A percentile compares a stretch with the other conserved stretches of the same genome.
phyloP scores from a whole-genome alignment of 139 green algal genomes.

The Nannochloris sp. region DNA sequence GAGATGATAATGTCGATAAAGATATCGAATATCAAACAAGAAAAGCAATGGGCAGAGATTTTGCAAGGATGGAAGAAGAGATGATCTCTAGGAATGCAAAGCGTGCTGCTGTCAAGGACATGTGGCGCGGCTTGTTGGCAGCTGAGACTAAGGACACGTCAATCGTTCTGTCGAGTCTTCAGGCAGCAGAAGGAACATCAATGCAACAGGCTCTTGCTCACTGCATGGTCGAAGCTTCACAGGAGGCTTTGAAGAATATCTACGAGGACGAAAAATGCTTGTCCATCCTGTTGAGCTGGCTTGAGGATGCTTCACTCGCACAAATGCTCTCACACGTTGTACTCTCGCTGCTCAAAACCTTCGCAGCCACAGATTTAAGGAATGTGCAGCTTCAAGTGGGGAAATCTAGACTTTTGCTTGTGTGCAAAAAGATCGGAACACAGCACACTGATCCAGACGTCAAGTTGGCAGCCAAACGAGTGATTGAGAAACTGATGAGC shows the following conservation, averaged over 20 bases:
- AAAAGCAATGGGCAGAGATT: slow-evolving; percentile 11
- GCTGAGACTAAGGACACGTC: slow-evolving; percentile 13
- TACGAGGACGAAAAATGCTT: slow-evolving; percentile 4
- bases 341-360: slow-evolving; percentile 12
- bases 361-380: background rate
- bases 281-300: slow-evolving; percentile 12
- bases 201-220: background rate
- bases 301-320: slow-evolving; percentile 8
- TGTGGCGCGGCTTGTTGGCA: slow-evolving; percentile 18
- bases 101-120: slow-evolving; percentile 14
- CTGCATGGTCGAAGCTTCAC: background rate
- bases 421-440: background rate
- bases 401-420: background rate
- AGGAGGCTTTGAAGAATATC: background rate
- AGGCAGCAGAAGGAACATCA: background rate
- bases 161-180: slow-evolving; percentile 12
- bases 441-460: slow-evolving; percentile 17
- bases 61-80: slow-evolving; percentile 11
- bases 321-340: background rate
- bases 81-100: slow-evolving; percentile 3
- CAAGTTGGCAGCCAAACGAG: slow-evolving; percentile 12
- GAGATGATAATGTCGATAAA: slow-evolving; percentile 6
- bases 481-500: slow-evolving; percentile 5
- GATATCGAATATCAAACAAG: slow-evolving; percentile 1
- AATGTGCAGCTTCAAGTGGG: background rate